Conservation (phyloP, 345 rosid genomes). For the Euphorbia tirucalli region DNA sequence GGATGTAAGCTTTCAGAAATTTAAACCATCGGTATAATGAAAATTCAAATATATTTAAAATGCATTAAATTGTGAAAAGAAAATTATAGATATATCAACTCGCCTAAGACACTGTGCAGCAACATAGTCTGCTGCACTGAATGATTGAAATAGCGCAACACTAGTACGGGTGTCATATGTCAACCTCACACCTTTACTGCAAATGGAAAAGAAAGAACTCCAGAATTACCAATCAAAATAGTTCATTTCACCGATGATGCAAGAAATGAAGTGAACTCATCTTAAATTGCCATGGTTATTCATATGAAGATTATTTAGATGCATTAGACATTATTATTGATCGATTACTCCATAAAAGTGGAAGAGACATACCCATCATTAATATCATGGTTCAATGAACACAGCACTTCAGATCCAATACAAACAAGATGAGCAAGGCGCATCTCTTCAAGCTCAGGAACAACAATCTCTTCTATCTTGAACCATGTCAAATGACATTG, state of each 20-base stretch:
- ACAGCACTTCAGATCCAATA: constrained; percentile 53
- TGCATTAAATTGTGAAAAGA: neutral
- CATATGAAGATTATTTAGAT: neutral
- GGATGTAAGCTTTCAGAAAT: neutral
- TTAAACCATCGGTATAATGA: neutral
- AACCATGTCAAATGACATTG: constrained; percentile 15
- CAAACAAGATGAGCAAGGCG: constrained; percentile 71
- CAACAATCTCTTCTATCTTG: constrained; percentile 69
- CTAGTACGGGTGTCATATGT: constrained; percentile 65
- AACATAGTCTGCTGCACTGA: constrained; percentile 73
- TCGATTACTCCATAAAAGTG: neutral
- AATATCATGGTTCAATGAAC: constrained; percentile 49
- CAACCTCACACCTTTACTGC: constrained; percentile 58
- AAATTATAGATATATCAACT: neutral
- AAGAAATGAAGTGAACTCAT: neutral
- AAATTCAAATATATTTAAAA: constrained; percentile 3
- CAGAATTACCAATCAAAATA: constrained; percentile 12
- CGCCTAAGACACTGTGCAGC: constrained; percentile 77
- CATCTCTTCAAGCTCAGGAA: constrained; percentile 87
- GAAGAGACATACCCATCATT: constrained; percentile 61
- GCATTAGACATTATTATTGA: neutral
- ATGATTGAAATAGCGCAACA: constrained; percentile 67
- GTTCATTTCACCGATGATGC: neutral
- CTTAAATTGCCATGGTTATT: neutral
- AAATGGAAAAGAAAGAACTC: constrained; percentile 18